These are phyloP conservation scores for Suhomyces maxii DNA, from an alignment of 1,139 yeast genomes.

Conservation along the genomic window DNA sequence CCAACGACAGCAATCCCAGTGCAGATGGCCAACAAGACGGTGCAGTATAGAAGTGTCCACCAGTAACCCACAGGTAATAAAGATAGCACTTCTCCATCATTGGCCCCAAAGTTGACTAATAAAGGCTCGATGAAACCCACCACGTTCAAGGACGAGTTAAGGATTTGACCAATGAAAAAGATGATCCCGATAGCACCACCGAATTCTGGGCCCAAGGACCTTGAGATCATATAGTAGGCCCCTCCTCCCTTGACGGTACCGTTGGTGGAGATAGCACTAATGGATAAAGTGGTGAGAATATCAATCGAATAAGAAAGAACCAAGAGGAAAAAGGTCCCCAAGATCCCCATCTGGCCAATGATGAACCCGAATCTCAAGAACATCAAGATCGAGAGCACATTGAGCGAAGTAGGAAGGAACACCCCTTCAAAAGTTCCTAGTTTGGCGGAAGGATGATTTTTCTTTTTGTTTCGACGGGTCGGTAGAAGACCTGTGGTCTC, in stretches of 20 bases:
- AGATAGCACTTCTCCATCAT: slow-evolving; percentile 55
- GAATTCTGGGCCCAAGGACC: slow-evolving; percentile 80
- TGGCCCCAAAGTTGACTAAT: slow-evolving; percentile 60
- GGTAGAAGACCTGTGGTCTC: slow-evolving; percentile 13
- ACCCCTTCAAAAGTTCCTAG: slow-evolving; percentile 78
- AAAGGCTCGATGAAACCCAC: slow-evolving; percentile 79
- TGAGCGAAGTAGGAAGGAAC: slow-evolving; percentile 71
- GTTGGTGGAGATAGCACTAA: slow-evolving; percentile 78
- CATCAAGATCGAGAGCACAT: slow-evolving; percentile 79
- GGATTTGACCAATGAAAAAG: slow-evolving; percentile 73
- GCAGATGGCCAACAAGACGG: slow-evolving; percentile 66
- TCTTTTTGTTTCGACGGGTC: slow-evolving; percentile 4
- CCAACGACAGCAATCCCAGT: slow-evolving; percentile 81
- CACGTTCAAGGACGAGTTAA: slow-evolving; percentile 74
- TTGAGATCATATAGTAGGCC: slow-evolving; percentile 77
- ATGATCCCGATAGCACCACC: slow-evolving; percentile 83
- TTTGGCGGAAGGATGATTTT: slow-evolving; percentile 30
- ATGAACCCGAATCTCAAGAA: slow-evolving; percentile 78
- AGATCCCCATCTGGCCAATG: slow-evolving; percentile 73
- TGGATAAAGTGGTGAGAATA: slow-evolving; percentile 66
- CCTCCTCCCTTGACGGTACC: slow-evolving; percentile 87
- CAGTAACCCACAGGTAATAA: slow-evolving; percentile 54
- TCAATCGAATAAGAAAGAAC: slow-evolving; percentile 65
- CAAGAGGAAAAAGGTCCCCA: slow-evolving; percentile 60
- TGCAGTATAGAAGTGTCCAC: slow-evolving; percentile 63